Percentiles rank a stretch among this genome's conserved stretches.
Evolutionary conservation across 1,139 yeast genomes (phyloP).

Genomic region (Pichia sp.): DNA sequence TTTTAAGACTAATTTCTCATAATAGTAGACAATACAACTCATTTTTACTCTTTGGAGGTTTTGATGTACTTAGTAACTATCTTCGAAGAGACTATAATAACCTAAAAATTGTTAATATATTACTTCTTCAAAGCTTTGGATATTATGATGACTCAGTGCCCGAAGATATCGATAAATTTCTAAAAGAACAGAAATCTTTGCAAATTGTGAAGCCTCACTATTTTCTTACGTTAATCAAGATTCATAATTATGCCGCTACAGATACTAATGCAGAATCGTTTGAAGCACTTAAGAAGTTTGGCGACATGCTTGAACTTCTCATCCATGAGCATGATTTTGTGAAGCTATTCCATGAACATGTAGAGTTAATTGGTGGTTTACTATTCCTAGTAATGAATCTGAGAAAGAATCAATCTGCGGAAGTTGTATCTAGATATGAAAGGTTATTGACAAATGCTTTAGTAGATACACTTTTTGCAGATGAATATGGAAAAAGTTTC

Average conservation of each 20-base stretch:
- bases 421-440: background rate
- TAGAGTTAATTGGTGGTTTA: conserved; percentile 9
- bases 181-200: no score
- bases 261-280: background rate
- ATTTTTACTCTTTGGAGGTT: conserved; percentile 50
- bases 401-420: background rate
- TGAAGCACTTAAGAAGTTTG: conserved; percentile 1
- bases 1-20: background rate
- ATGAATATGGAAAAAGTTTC: background rate
- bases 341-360: background rate
- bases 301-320: background rate
- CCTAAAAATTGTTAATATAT: no score
- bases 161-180: no score
- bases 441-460: conserved; percentile 9
- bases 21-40: conserved; percentile 15
- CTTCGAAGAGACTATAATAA: conserved; percentile 42
- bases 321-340: background rate
- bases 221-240: conserved; percentile 8
- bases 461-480: conserved; percentile 11
- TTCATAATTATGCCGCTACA: conserved; percentile 12
- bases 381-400: conserved; percentile 5
- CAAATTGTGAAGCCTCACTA: conserved; percentile 7
- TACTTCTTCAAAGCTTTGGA: no score
- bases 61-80: conserved; percentile 42
- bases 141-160: no score